phyloP scores from a whole-genome alignment of 176 grass and related monocot genomes.

The Musa acuminata region DNA sequence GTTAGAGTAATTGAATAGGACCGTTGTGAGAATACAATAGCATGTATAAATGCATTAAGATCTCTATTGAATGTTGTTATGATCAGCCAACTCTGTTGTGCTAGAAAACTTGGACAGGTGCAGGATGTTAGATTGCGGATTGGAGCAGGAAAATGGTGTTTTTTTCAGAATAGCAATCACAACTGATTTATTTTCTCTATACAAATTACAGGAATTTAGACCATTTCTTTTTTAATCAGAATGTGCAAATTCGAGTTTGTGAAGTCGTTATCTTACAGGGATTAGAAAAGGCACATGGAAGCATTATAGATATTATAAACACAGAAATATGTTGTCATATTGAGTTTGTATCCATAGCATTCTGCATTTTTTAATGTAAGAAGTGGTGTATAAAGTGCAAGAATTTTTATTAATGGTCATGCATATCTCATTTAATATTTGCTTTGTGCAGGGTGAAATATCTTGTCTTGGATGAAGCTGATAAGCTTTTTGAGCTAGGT shows the following conservation, averaged over 20 bases:
- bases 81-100: background rate
- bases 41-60: background rate
- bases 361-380: background rate
- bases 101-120: background rate
- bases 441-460: slow-evolving; percentile 72
- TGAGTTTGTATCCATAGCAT: background rate
- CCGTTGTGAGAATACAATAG: background rate
- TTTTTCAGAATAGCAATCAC: background rate
- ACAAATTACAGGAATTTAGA: background rate
- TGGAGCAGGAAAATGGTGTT: background rate
- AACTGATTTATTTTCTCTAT: background rate
- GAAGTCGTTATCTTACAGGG: background rate
- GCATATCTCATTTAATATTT: background rate
- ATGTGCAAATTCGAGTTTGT: background rate
- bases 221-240: background rate
- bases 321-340: background rate
- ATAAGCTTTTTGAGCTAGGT: slow-evolving; percentile 95
- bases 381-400: background rate
- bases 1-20: background rate
- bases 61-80: background rate
- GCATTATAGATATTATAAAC: background rate
- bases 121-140: background rate
- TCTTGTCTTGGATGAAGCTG: slow-evolving; percentile 91
- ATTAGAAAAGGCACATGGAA: background rate
- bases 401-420: background rate